Percentiles rank a stretch among this genome's conserved stretches.
phyloP scores from a whole-genome alignment of 306 rosid genomes.

The Cicer chorassanicum region DNA sequence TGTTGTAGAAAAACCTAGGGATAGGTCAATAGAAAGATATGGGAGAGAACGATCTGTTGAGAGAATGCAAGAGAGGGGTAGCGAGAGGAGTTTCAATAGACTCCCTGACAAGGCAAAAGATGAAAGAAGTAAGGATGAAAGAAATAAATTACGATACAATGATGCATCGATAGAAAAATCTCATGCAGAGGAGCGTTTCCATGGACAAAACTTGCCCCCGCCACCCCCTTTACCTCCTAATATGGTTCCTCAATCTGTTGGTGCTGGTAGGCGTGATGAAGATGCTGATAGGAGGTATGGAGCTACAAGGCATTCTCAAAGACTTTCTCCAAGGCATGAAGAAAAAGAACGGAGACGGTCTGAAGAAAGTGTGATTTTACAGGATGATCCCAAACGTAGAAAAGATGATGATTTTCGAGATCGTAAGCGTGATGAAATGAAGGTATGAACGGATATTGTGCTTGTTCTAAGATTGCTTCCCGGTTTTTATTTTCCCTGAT shows the following conservation, averaged over 20 bases:
- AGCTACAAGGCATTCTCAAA: constrained; percentile 78
- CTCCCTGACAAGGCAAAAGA: constrained; percentile 83
- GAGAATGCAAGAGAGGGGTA: constrained; percentile 74
- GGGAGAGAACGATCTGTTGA: constrained; percentile 94
- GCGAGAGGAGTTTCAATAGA: constrained; percentile 77
- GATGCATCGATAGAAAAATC: constrained; percentile 74
- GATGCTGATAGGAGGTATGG: constrained; percentile 93
- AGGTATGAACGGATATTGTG: constrained; percentile 60
- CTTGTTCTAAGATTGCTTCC: constrained; percentile 4
- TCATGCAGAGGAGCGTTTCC: constrained; percentile 84
- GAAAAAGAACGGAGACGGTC: constrained; percentile 93
- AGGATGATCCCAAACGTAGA: constrained; percentile 88
- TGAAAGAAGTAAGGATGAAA: constrained; percentile 77
- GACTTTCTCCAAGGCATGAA: constrained; percentile 97
- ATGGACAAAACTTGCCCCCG: constrained; percentile 94
- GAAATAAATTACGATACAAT: constrained; percentile 74
- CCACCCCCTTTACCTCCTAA: constrained; percentile 99
- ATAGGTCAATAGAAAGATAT: constrained; percentile 89
- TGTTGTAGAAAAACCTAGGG: constrained; percentile 72
- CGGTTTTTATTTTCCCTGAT: constrained; percentile 15
- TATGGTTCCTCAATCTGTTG: constrained; percentile 89
- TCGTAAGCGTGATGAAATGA: constrained; percentile 87
- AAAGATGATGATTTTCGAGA: constrained; percentile 97
- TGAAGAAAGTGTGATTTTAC: constrained; percentile 78
- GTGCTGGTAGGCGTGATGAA: constrained; percentile 90